phyloP scores from a whole-genome alignment of 306 rosid species.

The Cicer cuneatum region DNA sequence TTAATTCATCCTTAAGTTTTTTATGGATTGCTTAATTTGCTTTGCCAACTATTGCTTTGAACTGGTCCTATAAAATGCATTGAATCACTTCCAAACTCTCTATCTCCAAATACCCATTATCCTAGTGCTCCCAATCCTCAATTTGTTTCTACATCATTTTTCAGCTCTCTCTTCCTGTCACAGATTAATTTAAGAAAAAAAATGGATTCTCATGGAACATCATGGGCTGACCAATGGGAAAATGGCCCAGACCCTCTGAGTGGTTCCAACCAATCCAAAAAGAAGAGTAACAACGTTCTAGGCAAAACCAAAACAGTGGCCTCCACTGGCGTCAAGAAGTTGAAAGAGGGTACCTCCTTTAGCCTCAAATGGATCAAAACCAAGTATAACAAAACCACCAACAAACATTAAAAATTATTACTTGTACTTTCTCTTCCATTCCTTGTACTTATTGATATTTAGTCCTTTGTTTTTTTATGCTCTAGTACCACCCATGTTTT shows the following conservation, averaged over 20 bases:
- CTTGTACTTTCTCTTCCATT: background rate
- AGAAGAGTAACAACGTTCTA: constrained; percentile 46
- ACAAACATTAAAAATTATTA: constrained; percentile 39
- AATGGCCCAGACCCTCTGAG: constrained; percentile 48
- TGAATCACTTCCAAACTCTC: background rate
- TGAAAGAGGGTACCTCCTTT: constrained; percentile 72
- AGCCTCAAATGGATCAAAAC: constrained; percentile 81
- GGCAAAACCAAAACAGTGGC: constrained; percentile 78
- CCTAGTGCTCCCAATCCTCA: background rate
- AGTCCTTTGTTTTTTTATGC: background rate
- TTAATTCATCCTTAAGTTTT: background rate
- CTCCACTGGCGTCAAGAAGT: constrained; percentile 68
- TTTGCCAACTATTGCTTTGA: background rate
- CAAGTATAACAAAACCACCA: constrained; percentile 63
- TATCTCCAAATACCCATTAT: constrained; percentile 2
- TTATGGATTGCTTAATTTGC: background rate
- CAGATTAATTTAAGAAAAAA: constrained; percentile 28
- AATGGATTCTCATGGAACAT: constrained; percentile 44
- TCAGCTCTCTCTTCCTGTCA: background rate
- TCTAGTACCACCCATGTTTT: background rate
- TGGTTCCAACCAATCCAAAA: constrained; percentile 22
- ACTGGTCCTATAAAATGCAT: constrained; percentile 24
- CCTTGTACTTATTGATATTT: constrained; percentile 23
- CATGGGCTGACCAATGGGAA: constrained; percentile 95
- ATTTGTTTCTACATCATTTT: background rate